phyloP scores from a whole-genome alignment of 2,329 filamentous ascomycete genomes.

The Fusarium fracticaudum region DNA sequence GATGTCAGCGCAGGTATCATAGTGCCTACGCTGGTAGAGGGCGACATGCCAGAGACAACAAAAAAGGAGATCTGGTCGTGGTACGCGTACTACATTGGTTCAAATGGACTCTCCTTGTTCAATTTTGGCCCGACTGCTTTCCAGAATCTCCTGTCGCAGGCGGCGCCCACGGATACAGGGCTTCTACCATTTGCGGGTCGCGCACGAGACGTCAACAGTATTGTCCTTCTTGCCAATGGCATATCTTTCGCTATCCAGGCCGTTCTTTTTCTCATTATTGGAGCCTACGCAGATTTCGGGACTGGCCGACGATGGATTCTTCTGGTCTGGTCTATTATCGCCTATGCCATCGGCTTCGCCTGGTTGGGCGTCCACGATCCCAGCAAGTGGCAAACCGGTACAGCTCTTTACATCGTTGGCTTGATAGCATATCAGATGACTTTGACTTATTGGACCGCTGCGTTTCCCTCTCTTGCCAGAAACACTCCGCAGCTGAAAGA shows the following conservation, averaged over 20 bases:
- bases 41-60: conserved; percentile 23
- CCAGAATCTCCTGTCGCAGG: conserved; percentile 70
- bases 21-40: conserved; percentile 17
- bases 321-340: conserved; percentile 67
- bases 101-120: conserved; percentile 71
- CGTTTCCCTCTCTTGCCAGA: conserved; percentile 55
- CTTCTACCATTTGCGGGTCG: conserved; percentile 65
- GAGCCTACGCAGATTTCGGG: conserved; percentile 70
- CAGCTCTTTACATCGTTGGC: conserved; percentile 73
- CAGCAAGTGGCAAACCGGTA: conserved; percentile 67
- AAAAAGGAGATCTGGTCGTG: conserved; percentile 40
- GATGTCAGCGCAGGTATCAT: conserved; percentile 16
- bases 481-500: conserved; percentile 49
- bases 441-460: conserved; percentile 75
- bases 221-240: conserved; percentile 72
- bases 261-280: conserved; percentile 62
- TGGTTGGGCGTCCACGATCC: conserved; percentile 72
- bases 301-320: conserved; percentile 71
- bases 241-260: conserved; percentile 75
- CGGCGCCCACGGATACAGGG: conserved; percentile 62
- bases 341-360: conserved; percentile 71
- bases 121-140: conserved; percentile 73
- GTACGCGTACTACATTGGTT: conserved; percentile 69
- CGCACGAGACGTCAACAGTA: conserved; percentile 69
- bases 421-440: conserved; percentile 74